phyloP scores from a whole-genome alignment of 2,329 filamentous ascomycete species.

The Penicillium sp. region DNA sequence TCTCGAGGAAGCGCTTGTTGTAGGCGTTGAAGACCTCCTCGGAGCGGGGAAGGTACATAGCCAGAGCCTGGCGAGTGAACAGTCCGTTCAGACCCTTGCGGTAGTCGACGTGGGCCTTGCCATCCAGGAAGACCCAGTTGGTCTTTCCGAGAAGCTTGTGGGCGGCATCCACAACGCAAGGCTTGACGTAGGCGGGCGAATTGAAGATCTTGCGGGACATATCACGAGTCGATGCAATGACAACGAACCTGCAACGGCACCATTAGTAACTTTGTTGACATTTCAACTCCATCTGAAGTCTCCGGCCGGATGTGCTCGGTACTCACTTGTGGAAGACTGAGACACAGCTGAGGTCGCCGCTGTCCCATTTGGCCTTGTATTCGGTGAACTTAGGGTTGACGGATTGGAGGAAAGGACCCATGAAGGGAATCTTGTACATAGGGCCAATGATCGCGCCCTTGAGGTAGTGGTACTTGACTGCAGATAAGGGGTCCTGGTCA shows the following conservation, averaged over 20 bases:
- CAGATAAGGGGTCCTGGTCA: conserved; percentile 15
- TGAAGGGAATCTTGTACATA: conserved; percentile 75
- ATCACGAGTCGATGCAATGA: conserved; percentile 92
- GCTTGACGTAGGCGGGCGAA: conserved; percentile 87
- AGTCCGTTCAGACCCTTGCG: conserved; percentile 94
- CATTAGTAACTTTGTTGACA: conserved; percentile 4
- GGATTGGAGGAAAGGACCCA: conserved; percentile 93
- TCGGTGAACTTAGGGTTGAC: conserved; percentile 88
- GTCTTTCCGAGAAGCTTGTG: conserved; percentile 87
- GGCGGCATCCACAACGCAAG: conserved; percentile 91
- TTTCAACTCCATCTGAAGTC: background rate
- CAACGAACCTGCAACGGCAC: conserved; percentile 74
- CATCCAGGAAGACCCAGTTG: conserved; percentile 98
- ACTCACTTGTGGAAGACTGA: conserved; percentile 97
- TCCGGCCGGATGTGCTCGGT: background rate
- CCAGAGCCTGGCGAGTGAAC: conserved; percentile 88
- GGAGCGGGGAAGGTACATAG: conserved; percentile 85
- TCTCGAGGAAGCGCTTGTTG: conserved; percentile 74
- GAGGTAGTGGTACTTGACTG: conserved; percentile 72
- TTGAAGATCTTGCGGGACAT: conserved; percentile 97
- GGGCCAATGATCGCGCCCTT: conserved; percentile 78
- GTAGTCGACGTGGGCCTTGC: conserved; percentile 92
- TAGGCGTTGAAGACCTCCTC: conserved; percentile 89
- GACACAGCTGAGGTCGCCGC: conserved; percentile 90
- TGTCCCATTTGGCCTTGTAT: conserved; percentile 90